phyloP scores from a whole-genome alignment of 495 filamentous ascomycete species.

The Penicillium steckii region DNA sequence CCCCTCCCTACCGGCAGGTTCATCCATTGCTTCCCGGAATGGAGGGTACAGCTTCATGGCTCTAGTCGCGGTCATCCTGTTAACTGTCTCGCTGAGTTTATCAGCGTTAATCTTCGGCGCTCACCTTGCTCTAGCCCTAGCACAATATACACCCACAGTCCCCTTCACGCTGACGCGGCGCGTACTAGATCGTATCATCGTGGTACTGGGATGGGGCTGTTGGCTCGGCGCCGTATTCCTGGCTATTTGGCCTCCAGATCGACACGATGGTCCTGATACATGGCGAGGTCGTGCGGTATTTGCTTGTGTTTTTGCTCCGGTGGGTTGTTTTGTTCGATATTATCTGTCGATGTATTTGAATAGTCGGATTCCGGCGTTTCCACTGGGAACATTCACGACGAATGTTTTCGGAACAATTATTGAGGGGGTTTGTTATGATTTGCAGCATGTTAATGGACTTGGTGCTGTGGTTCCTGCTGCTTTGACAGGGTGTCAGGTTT shows the following conservation, averaged over 20 bases:
- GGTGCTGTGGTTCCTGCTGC: constrained; percentile 20
- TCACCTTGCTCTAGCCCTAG: constrained; percentile 68
- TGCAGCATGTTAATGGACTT: constrained; percentile 55
- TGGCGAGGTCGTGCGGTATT: constrained; percentile 79
- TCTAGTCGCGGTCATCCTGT: constrained; percentile 64
- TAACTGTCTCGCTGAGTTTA: constrained; percentile 66
- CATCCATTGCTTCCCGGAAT: constrained; percentile 47
- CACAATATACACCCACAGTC: constrained; percentile 50
- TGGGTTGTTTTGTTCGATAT: constrained; percentile 75
- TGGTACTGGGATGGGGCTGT: constrained; percentile 63
- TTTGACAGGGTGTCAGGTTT: constrained; percentile 68
- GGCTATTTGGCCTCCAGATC: constrained; percentile 70
- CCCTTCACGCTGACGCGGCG: constrained; percentile 55
- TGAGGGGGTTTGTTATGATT: constrained; percentile 66
- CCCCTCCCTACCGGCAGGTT: constrained; percentile 29
- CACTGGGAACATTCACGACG: constrained; percentile 83
- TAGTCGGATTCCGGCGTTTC: constrained; percentile 63
- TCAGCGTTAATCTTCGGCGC: constrained; percentile 47
- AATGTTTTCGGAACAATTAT: constrained; percentile 75
- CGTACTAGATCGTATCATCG: constrained; percentile 60
- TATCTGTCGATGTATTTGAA: constrained; percentile 67
- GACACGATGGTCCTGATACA: constrained; percentile 25
- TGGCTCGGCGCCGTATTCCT: constrained; percentile 83
- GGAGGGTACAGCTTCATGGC: constrained; percentile 84
- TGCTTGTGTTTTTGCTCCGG: constrained; percentile 80